These are phyloP conservation scores for Schizochytrium sp. DNA, from an alignment of 108 stramenopile species.

Conservation along the genomic window DNA sequence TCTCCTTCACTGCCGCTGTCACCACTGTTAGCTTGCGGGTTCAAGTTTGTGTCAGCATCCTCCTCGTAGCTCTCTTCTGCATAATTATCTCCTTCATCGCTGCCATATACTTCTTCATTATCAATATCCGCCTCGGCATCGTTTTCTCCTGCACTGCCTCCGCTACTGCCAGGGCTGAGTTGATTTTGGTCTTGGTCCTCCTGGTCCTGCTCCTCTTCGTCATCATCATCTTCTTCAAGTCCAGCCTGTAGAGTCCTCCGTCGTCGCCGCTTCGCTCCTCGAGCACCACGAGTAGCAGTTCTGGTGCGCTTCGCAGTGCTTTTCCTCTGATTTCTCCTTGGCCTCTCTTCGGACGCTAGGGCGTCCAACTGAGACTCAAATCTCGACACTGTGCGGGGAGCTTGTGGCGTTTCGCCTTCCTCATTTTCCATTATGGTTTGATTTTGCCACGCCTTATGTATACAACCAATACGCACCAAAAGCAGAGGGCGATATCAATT, in stretches of 20 bases:
- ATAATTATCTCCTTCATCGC: not conserved
- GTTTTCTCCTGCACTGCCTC: not conserved
- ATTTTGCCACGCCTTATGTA: no score
- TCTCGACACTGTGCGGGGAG: not conserved
- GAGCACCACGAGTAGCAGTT: not conserved
- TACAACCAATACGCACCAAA: no score
- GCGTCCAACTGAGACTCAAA: conserved; percentile 18
- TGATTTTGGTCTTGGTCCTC: not conserved
- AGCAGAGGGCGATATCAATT: no score
- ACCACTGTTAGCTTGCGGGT: not conserved
- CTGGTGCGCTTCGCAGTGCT: not conserved
- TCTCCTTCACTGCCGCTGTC: not conserved
- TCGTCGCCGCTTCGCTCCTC: conserved; percentile 6
- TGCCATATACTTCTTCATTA: not conserved
- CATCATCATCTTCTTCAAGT: conserved; percentile 1
- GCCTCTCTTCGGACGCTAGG: not conserved
- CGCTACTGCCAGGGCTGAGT: no score
- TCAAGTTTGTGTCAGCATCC: not conserved
- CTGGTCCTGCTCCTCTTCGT: not conserved
- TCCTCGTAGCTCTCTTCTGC: not conserved
- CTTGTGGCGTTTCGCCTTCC: no score
- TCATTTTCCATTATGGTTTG: no score
- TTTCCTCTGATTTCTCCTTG: not conserved
- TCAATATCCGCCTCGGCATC: not conserved
- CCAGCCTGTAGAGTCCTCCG: not conserved